Percentiles rank a stretch among this genome's conserved stretches.
These are phyloP conservation scores for Aegilops speltoides DNA, from an alignment of 176 grass and related monocot genomes.

Conservation along the genomic window DNA sequence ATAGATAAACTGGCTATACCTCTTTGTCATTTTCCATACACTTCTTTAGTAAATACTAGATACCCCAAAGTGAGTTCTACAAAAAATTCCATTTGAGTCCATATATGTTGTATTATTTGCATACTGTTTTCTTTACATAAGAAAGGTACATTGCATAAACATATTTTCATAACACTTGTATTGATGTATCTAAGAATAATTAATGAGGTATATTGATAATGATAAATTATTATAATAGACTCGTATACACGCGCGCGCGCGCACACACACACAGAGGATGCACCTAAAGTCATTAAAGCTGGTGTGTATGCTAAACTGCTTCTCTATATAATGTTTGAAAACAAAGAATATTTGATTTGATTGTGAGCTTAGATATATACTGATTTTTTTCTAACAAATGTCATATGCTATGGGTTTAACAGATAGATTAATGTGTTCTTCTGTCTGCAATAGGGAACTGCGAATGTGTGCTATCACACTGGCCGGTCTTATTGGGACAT, in stretches of 20 bases:
- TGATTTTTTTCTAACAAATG: constrained; percentile 10
- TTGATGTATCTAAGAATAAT: background rate
- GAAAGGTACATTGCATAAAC: background rate
- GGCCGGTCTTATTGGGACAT: constrained; percentile 69
- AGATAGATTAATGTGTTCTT: constrained; percentile 27
- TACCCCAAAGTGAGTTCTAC: background rate
- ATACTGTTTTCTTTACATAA: background rate
- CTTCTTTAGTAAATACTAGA: background rate
- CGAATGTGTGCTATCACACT: constrained; percentile 81
- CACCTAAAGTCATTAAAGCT: background rate
- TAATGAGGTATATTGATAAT: background rate
- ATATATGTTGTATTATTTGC: background rate
- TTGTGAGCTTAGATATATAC: background rate
- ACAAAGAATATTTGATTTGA: constrained; percentile 6
- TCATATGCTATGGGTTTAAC: background rate
- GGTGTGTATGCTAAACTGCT: background rate
- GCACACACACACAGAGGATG: background rate
- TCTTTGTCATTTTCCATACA: background rate
- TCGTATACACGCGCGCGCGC: too few species aligned
- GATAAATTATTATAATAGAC: too few species aligned
- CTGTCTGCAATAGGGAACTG: constrained; percentile 63
- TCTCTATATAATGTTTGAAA: background rate
- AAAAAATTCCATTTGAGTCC: background rate
- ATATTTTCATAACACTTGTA: background rate
- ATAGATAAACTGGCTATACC: background rate